Evolutionary conservation across 352 stramenopile species (phyloP).

Genomic region (Phytophthora europaea): DNA sequence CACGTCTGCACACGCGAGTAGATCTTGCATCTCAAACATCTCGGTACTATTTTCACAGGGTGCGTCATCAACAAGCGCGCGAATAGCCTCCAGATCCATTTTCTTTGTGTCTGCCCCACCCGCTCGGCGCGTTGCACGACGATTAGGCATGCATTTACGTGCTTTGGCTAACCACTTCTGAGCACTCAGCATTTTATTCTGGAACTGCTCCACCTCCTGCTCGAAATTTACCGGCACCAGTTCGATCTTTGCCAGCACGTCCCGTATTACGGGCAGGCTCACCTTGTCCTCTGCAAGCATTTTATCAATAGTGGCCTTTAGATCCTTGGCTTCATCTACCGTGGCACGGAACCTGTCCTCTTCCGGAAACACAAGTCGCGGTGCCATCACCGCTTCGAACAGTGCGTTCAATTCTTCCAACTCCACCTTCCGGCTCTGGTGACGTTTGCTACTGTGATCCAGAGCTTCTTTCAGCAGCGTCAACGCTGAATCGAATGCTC

Average conservation of each 20-base stretch:
- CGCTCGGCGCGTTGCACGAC: constrained; percentile 63
- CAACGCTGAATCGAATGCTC: constrained; percentile 67
- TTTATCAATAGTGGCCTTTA: constrained; percentile 68
- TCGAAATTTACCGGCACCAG: constrained; percentile 91
- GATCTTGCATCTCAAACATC: constrained; percentile 92
- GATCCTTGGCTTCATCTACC: constrained; percentile 67
- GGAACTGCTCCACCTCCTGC: constrained; percentile 78
- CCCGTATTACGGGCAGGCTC: constrained; percentile 81
- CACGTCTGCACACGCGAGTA: constrained; percentile 88
- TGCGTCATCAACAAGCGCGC: constrained; percentile 86
- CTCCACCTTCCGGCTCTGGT: constrained; percentile 67
- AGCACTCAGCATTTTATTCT: constrained; percentile 87
- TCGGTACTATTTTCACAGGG: constrained; percentile 87
- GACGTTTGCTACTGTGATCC: constrained; percentile 68
- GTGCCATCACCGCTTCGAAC: constrained; percentile 50
- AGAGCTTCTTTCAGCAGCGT: constrained; percentile 72
- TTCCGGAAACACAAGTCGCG: constrained; percentile 73
- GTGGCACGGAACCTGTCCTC: constrained; percentile 55
- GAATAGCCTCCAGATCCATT: constrained; percentile 85
- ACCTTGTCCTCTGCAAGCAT: constrained; percentile 88
- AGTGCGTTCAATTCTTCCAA: constrained; percentile 68
- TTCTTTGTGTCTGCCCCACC: constrained; percentile 73
- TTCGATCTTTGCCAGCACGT: constrained; percentile 84
- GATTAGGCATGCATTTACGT: constrained; percentile 89
- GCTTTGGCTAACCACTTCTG: constrained; percentile 89